Evolutionary conservation across 2,329 filamentous ascomycete genomes (phyloP).

Genomic region (Intubia oerlemansii): DNA sequence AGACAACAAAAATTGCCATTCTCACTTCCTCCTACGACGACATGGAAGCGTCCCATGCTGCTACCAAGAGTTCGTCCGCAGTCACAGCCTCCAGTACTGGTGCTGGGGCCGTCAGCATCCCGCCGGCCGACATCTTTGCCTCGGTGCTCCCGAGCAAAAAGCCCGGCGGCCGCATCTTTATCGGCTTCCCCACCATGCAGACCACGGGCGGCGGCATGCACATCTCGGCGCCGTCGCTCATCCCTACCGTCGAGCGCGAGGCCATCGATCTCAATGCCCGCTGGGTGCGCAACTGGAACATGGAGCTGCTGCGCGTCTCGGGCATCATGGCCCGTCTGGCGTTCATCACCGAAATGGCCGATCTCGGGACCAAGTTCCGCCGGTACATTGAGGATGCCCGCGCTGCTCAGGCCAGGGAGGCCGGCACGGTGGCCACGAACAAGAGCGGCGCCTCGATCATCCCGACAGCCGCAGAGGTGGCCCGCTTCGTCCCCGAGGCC

Average conservation of each 20-base stretch:
- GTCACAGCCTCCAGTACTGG: slow-evolving; percentile 4
- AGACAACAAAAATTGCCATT: slow-evolving; percentile 65
- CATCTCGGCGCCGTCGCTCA: slow-evolving; percentile 86
- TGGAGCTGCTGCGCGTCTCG: slow-evolving; percentile 76
- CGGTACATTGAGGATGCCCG: slow-evolving; percentile 12
- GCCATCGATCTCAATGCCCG: slow-evolving; percentile 92
- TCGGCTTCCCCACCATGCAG: slow-evolving; percentile 92
- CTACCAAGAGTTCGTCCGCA: no score
- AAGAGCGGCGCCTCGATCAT: slow-evolving; percentile 1
- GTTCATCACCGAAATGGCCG: slow-evolving; percentile 70
- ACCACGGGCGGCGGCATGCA: slow-evolving; percentile 88
- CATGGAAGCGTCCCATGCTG: slow-evolving; percentile 35
- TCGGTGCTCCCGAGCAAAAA: slow-evolving; percentile 78
- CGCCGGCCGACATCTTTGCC: slow-evolving; percentile 59
- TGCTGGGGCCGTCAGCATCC: slow-evolving; percentile 16
- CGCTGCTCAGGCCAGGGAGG: not conserved
- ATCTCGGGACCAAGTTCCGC: slow-evolving; percentile 41
- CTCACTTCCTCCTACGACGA: slow-evolving; percentile 85
- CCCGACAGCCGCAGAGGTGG: slow-evolving; percentile 36
- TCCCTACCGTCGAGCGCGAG: slow-evolving; percentile 91
- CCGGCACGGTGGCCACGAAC: not conserved
- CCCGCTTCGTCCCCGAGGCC: slow-evolving; percentile 52
- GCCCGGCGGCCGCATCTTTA: slow-evolving; percentile 70
- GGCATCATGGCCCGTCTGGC: slow-evolving; percentile 79
- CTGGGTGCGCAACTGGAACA: slow-evolving; percentile 88